These are phyloP conservation scores for Candida sanyaensis DNA, from an alignment of 1,139 yeast species.

Conservation along the genomic window DNA sequence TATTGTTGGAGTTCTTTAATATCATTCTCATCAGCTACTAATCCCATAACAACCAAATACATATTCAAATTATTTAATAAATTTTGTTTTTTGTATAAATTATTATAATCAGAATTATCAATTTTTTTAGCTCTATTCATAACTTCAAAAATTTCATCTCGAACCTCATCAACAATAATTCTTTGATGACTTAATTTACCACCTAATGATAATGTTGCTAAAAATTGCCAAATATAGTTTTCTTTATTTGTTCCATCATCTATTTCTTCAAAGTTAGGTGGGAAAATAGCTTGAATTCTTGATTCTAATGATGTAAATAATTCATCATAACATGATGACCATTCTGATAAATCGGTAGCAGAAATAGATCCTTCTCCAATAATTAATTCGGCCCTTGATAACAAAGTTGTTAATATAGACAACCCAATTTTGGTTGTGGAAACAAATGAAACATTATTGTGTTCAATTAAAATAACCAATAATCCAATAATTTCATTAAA, in stretches of 20 bases:
- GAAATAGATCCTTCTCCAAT: conserved; percentile 74
- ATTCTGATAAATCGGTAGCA: conserved; percentile 62
- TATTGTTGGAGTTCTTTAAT: conserved; percentile 48
- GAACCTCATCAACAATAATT: conserved; percentile 89
- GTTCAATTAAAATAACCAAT: conserved; percentile 70
- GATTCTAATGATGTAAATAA: conserved; percentile 81
- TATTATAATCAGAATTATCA: conserved; percentile 53
- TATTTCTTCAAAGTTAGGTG: conserved; percentile 56
- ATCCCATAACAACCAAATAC: conserved; percentile 95
- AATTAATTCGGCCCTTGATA: conserved; percentile 90
- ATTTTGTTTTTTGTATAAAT: conserved; percentile 59
- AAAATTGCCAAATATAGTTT: conserved; percentile 91
- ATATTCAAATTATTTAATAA: conserved; percentile 81
- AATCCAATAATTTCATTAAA: conserved; percentile 84
- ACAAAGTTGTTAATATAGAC: conserved; percentile 81
- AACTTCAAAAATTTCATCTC: conserved; percentile 91
- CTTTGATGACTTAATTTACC: conserved; percentile 94
- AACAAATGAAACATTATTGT: conserved; percentile 70
- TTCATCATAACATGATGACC: conserved; percentile 84
- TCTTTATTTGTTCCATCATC: conserved; percentile 67
- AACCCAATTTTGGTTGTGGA: conserved; percentile 86
- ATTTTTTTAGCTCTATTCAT: conserved; percentile 80
- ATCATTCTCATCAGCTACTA: conserved; percentile 77
- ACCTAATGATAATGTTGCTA: conserved; percentile 91
- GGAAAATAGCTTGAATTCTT: conserved; percentile 78